Conservation (phyloP, 306 rosid species). For the Macrotyloma uniflorum region DNA sequence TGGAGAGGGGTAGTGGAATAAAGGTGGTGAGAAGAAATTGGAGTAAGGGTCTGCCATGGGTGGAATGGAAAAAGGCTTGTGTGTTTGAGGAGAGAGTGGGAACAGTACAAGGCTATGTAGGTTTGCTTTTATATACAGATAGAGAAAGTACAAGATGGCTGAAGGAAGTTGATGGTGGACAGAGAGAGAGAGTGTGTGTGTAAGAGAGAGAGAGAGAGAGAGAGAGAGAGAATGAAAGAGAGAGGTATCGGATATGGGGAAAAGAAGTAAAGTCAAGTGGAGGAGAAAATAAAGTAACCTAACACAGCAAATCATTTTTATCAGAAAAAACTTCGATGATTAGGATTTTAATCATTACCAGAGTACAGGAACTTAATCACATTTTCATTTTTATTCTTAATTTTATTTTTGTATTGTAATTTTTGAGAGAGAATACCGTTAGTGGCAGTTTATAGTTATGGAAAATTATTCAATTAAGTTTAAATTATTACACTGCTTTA, state of each 20-base stretch:
- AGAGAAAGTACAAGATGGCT: conserved; percentile 73
- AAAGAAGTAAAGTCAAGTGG: conserved; percentile 24
- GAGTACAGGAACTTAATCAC: background rate
- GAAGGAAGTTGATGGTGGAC: conserved; percentile 73
- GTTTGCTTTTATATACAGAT: conserved; percentile 42
- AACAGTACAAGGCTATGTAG: conserved; percentile 35
- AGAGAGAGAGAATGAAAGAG: background rate
- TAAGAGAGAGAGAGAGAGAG: conserved; percentile 36
- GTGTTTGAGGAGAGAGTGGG: conserved; percentile 35
- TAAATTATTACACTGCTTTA: background rate
- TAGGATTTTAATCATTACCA: background rate
- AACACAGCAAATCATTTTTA: background rate
- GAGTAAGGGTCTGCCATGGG: conserved; percentile 49
- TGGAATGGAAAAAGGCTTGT: background rate
- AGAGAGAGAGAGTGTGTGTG: conserved; percentile 41
- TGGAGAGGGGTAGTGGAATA: conserved; percentile 14
- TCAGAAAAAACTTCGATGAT: background rate
- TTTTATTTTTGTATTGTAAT: background rate
- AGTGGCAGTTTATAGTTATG: conserved; percentile 12
- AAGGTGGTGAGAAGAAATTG: conserved; percentile 35
- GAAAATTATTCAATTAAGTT: background rate
- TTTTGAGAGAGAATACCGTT: background rate
- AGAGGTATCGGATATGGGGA: conserved; percentile 23
- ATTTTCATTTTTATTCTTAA: background rate
- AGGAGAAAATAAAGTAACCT: background rate